Evolutionary conservation across 2,329 filamentous ascomycete species (phyloP), one percentile per base, ranked within the genome.

Genomic region (Fusarium humuli): DNA sequence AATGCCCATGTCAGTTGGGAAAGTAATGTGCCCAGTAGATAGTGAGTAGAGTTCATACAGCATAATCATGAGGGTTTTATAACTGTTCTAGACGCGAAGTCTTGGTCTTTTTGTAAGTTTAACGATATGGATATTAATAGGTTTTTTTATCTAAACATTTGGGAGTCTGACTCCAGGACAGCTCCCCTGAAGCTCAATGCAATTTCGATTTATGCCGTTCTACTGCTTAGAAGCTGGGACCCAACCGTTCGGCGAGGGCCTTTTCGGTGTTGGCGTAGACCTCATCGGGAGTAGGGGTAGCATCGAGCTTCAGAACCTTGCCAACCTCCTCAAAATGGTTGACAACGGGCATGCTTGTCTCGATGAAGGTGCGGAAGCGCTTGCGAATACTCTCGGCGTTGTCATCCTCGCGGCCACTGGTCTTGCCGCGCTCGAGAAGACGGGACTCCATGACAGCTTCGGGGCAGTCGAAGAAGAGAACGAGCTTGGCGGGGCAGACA

Each of bases 311-410:
- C 79, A 97, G 88, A 18, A 98, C 94, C 78, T 91, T 90, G 75
- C 88, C 90, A 82, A 94, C 85, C 75, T 85, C 85, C 77, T 91
- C 90, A 80, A 92, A 98, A 79, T 93, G 89, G 74, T 97, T 87
- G 57, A 99, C 94, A 48, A 98, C 96, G 27, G 96, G 96, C 95
- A 98, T 98, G 83, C 94, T 97, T 4, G 94, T 97, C 82, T 98
- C 94, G 75, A 97, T 85, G 78, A 98, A 99, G 6, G 92, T 94
- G 78, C 90, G 90, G 87, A 99, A 99, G 61, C 96, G 89, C 90
- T 99, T 99, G 84, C 92, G 91, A 80, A 98, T 99, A 77, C 91
- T 94, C 82, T 97, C 96, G 59, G 90, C 91, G 79, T 99, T 99
- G 83, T 99, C 96, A 81, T 99, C 96, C 53, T 91, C 85, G 70